Evolutionary conservation across 129 eudicot species (phyloP).

Genomic region (Apium graveolens): DNA sequence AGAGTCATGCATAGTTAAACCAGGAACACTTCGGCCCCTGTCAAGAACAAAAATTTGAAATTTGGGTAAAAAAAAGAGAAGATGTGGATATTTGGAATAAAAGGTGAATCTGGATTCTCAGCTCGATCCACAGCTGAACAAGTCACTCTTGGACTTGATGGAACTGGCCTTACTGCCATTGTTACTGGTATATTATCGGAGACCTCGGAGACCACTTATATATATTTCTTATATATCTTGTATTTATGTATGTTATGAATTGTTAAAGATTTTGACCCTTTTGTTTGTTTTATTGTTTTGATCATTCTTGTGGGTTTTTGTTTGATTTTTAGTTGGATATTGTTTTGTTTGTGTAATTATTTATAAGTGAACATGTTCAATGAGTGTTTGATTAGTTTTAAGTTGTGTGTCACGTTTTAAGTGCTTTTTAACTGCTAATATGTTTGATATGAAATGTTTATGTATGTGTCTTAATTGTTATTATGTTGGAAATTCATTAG

Average conservation of each 20-base stretch:
- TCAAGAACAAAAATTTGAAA: too few relatives aligned
- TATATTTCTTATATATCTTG: too few relatives aligned
- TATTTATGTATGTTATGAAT: too few relatives aligned
- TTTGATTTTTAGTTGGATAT: neutral
- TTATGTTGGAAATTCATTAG: too few relatives aligned
- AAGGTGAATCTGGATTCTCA: slow-evolving; percentile 78
- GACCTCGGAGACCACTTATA: too few relatives aligned
- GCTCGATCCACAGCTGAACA: slow-evolving; percentile 70
- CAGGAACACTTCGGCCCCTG: too few relatives aligned
- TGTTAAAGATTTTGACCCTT: neutral
- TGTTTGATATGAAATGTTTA: neutral
- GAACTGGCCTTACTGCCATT: slow-evolving; percentile 72
- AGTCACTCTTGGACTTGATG: slow-evolving; percentile 75
- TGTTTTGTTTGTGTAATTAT: neutral
- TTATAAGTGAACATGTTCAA: neutral
- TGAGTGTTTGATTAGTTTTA: neutral
- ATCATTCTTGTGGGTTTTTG: neutral
- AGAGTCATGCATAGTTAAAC: neutral
- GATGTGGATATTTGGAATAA: slow-evolving; percentile 68
- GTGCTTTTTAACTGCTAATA: neutral
- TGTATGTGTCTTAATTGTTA: neutral
- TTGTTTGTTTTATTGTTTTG: neutral
- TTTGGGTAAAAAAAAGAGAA: too few relatives aligned
- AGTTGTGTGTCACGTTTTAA: neutral
- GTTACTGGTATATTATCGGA: slow-evolving; percentile 80